phyloP scores from a whole-genome alignment of 352 stramenopile species.

The Globisporangium carolinianum region DNA sequence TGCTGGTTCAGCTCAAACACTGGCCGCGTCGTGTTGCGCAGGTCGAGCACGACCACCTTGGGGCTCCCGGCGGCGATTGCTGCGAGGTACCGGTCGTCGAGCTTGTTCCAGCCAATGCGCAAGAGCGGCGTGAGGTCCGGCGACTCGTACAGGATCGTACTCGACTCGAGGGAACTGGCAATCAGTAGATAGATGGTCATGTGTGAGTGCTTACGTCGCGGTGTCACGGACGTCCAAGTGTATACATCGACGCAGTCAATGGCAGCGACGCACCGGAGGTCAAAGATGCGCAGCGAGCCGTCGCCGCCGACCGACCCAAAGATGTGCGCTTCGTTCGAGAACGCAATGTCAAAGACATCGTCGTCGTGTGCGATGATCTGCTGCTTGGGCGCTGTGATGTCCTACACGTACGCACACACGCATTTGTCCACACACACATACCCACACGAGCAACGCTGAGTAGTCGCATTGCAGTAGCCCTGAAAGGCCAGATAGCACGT shows the following conservation, averaged over 20 bases:
- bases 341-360: slow-evolving; percentile 98
- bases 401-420: slow-evolving; percentile 17
- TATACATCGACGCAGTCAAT: neutral
- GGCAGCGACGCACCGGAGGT: slow-evolving; percentile 78
- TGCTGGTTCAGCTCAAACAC: slow-evolving; percentile 92
- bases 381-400: slow-evolving; percentile 65
- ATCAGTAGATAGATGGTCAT: neutral
- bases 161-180: slow-evolving; percentile 78
- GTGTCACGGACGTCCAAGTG: no score
- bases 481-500: slow-evolving; percentile 9
- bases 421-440: no score
- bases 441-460: no score
- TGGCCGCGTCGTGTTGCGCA: slow-evolving; percentile 87
- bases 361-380: slow-evolving; percentile 98
- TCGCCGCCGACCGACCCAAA: slow-evolving; percentile 97
- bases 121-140: slow-evolving; percentile 86
- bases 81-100: slow-evolving; percentile 96
- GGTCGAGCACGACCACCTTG: slow-evolving; percentile 94
- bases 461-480: no score
- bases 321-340: slow-evolving; percentile 89
- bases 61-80: slow-evolving; percentile 90
- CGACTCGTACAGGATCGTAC: slow-evolving; percentile 96
- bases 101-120: slow-evolving; percentile 95
- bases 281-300: slow-evolving; percentile 95
- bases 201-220: no score